phyloP scores from a whole-genome alignment of 805 yeast species.

The Wickerhamiella cacticola region DNA sequence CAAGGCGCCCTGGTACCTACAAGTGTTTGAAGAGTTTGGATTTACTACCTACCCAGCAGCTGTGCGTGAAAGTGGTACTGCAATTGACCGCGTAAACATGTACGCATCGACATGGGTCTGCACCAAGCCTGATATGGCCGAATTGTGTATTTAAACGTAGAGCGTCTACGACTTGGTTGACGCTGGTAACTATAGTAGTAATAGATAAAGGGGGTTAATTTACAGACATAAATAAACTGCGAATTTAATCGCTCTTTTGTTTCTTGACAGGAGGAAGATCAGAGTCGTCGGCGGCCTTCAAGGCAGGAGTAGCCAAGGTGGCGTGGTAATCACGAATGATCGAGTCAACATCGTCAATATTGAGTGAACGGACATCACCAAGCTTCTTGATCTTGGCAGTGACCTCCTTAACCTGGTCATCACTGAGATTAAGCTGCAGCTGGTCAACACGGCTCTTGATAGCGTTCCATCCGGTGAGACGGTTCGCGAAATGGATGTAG shows the following conservation, averaged over 20 bases:
- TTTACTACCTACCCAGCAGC: conserved; percentile 60
- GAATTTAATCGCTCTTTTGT: conserved; percentile 23
- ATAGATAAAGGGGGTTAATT: too few relatives aligned
- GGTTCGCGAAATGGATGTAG: conserved; percentile 94
- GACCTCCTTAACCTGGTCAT: conserved; percentile 89
- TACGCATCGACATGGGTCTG: conserved; percentile 84
- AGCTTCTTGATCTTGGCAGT: conserved; percentile 84
- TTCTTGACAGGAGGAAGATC: conserved; percentile 27
- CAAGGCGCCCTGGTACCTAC: conserved; percentile 63
- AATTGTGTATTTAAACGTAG: conserved; percentile 2
- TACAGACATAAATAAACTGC: too few relatives aligned
- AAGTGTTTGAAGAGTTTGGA: conserved; percentile 53
- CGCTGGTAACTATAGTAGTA: too few relatives aligned
- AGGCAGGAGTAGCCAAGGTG: conserved; percentile 31
- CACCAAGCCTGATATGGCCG: conserved; percentile 33
- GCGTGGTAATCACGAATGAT: conserved; percentile 90
- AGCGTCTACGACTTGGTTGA: too few relatives aligned
- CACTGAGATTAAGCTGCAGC: conserved; percentile 76
- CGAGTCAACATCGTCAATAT: conserved; percentile 94
- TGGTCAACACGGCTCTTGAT: conserved; percentile 97
- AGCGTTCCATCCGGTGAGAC: conserved; percentile 98
- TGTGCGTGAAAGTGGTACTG: conserved; percentile 46
- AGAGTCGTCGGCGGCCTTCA: conserved; percentile 18
- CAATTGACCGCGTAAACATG: conserved; percentile 76
- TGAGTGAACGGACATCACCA: conserved; percentile 90